A percentile compares a stretch with the other conserved stretches of the same genome.
Conservation (phyloP, 495 filamentous ascomycete species). For the Penicillium steckii region DNA sequence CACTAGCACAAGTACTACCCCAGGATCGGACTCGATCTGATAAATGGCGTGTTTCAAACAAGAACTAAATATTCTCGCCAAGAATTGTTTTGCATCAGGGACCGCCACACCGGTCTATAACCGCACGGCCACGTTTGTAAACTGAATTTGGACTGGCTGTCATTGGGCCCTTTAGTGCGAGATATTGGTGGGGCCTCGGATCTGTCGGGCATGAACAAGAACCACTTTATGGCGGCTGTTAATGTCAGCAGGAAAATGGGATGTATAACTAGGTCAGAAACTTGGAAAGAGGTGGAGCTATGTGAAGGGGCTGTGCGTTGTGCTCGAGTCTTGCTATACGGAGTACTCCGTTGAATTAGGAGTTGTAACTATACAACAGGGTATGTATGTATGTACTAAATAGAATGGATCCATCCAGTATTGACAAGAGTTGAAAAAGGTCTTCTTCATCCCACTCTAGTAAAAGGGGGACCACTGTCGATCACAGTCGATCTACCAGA, state of each 20-base stretch:
- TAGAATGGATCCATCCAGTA: too few relatives aligned
- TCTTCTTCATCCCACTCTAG: too few relatives aligned
- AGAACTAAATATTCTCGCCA: background rate
- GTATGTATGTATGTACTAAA: too few relatives aligned
- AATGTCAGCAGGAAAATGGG: background rate
- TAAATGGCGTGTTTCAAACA: background rate
- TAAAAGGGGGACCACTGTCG: too few relatives aligned
- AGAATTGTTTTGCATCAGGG: background rate
- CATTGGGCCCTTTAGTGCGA: constrained; percentile 2
- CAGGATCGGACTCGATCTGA: background rate
- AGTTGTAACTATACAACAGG: too few relatives aligned
- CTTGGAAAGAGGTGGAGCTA: too few relatives aligned
- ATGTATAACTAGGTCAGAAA: background rate
- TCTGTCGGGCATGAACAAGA: constrained; percentile 5
- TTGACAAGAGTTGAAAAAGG: too few relatives aligned
- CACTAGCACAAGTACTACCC: background rate
- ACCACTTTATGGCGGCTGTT: background rate
- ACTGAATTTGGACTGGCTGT: background rate
- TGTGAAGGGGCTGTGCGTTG: background rate
- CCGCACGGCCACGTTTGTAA: background rate
- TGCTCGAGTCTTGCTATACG: background rate
- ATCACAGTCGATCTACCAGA: too few relatives aligned
- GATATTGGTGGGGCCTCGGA: constrained; percentile 6
- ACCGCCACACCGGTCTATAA: background rate
- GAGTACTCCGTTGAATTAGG: too few relatives aligned